Percentiles rank a stretch among this genome's conserved stretches.
These are phyloP conservation scores for Amanita phalloides DNA, from an alignment of 768 basidiomycete genomes.

Conservation along the genomic window DNA sequence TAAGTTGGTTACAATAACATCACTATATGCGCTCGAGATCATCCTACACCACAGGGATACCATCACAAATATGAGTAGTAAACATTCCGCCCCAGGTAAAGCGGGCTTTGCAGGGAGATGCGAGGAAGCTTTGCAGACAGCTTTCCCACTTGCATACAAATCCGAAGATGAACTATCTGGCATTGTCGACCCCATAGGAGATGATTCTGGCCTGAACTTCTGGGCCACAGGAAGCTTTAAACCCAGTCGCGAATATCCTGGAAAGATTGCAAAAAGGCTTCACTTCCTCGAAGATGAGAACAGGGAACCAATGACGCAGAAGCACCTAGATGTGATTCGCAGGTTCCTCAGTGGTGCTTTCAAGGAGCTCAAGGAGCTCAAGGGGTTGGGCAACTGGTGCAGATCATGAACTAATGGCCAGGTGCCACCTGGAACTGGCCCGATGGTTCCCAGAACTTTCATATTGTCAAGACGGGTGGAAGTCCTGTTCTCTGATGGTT, in stretches of 20 bases:
- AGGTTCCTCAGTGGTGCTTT: background rate
- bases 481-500: background rate
- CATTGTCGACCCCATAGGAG: background rate
- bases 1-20: background rate
- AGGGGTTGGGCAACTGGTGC: background rate
- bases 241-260: background rate
- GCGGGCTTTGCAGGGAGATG: background rate
- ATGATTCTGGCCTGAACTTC: background rate
- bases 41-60: background rate
- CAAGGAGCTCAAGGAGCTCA: background rate
- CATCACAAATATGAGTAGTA: background rate
- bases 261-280: background rate
- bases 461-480: background rate
- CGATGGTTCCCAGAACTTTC: background rate
- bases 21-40: background rate
- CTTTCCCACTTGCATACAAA: conserved; percentile 1
- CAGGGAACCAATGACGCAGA: background rate
- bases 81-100: background rate
- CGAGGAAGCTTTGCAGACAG: background rate
- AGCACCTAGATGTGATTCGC: background rate
- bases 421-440: background rate
- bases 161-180: background rate
- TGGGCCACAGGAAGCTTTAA: background rate
- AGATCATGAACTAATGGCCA: background rate
- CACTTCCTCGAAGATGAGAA: background rate